These are phyloP conservation scores for Capillidium heterosporum DNA, from an alignment of 371 early-diverging fungal genomes.

Conservation along the genomic window DNA sequence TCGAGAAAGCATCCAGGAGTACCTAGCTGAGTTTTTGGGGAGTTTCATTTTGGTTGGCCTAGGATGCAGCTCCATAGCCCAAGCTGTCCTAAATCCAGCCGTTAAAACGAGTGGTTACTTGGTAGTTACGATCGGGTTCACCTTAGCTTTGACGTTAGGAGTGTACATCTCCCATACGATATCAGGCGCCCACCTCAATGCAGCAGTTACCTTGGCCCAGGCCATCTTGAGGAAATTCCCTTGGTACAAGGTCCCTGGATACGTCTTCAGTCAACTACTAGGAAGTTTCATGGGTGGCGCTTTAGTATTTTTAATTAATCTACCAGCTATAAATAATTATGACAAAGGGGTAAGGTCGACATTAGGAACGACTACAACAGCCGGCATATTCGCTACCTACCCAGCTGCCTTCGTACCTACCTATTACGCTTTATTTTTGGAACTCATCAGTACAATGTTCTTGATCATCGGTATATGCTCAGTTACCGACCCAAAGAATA, in stretches of 20 bases:
- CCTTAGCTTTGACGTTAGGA: constrained; percentile 31
- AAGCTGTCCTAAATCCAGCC: constrained; percentile 12
- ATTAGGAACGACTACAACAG: constrained; percentile 22
- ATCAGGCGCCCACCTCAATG: constrained; percentile 68
- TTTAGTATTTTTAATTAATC: constrained; percentile 26
- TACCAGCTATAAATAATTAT: constrained; percentile 26
- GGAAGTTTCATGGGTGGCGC: constrained; percentile 58
- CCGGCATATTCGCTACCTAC: constrained; percentile 48
- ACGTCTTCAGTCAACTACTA: constrained; percentile 35
- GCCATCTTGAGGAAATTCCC: constrained; percentile 47
- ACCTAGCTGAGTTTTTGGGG: constrained; percentile 50
- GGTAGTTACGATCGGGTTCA: constrained; percentile 30
- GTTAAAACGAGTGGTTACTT: constrained; percentile 16
- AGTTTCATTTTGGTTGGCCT: constrained; percentile 52
- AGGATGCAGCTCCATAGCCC: constrained; percentile 42
- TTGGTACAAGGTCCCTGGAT: constrained; percentile 33
- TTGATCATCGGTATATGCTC: constrained; percentile 47
- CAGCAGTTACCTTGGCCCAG: constrained; percentile 50
- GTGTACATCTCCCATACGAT: constrained; percentile 49
- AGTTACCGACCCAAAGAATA: constrained; percentile 45
- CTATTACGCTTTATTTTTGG: constrained; percentile 40
- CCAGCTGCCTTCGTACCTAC: constrained; percentile 30
- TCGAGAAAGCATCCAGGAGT: background rate
- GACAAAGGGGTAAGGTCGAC: constrained; percentile 32
- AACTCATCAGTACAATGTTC: constrained; percentile 57